Conservation (phyloP, 176 grass and related monocot species). For the Triticum monococcum region DNA sequence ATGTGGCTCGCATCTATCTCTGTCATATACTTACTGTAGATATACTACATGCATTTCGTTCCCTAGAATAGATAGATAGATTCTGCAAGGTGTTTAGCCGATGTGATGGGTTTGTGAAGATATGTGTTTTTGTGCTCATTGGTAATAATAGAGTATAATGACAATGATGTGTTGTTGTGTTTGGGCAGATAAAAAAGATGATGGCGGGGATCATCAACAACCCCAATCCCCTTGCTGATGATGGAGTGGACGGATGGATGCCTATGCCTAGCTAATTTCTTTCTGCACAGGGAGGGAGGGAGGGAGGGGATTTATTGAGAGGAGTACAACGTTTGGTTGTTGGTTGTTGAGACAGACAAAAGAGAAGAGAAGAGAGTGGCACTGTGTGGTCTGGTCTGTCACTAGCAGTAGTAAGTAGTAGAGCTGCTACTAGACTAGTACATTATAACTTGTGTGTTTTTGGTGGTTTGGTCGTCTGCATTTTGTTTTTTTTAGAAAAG, state of each 20-base stretch:
- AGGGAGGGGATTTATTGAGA: not conserved
- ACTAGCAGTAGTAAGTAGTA: not conserved
- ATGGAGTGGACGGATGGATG: not conserved
- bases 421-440: not conserved
- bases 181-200: slow-evolving; percentile 36
- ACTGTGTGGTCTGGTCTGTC: not conserved
- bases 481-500: no score
- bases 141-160: not conserved
- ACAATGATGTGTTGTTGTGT: not conserved
- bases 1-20: not conserved
- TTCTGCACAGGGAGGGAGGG: not conserved
- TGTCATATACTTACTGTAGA: not conserved
- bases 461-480: no score
- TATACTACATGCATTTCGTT: not conserved
- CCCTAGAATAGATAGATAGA: not conserved
- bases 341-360: not conserved
- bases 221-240: not conserved
- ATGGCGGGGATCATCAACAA: slow-evolving; percentile 20
- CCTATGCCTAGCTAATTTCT: no score
- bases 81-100: not conserved
- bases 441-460: no score
- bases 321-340: not conserved
- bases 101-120: not conserved
- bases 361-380: not conserved
- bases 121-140: not conserved